Percentiles rank a stretch among this genome's conserved stretches.
These are phyloP conservation scores for Ascochyta fabae DNA, from an alignment of 2,329 filamentous ascomycete species.

Conservation along the genomic window DNA sequence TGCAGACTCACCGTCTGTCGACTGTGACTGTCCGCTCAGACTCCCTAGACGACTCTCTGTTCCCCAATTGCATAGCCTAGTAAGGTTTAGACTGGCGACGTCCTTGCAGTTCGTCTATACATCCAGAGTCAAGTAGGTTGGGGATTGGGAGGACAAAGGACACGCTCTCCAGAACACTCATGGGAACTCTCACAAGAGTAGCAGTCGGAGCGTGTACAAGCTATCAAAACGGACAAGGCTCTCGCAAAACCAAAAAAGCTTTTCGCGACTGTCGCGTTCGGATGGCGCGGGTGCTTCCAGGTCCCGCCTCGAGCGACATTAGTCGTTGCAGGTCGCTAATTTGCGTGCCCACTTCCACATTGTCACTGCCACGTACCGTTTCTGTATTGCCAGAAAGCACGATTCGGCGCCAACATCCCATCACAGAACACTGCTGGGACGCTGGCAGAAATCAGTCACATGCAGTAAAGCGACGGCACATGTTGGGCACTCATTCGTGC, in stretches of 20 bases:
- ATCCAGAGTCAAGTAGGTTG: too few species aligned
- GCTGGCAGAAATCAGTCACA: not conserved
- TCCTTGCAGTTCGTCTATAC: too few species aligned
- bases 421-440: not conserved
- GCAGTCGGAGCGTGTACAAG: not conserved
- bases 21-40: not conserved
- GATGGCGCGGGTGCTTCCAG: not conserved
- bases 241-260: not conserved
- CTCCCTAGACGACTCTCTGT: not conserved
- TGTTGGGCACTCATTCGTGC: not conserved
- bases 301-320: not conserved
- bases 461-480: too few species aligned
- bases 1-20: not conserved
- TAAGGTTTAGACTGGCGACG: too few species aligned
- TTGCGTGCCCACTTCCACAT: not conserved
- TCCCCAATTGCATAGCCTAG: too few species aligned
- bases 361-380: not conserved
- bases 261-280: not conserved
- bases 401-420: not conserved
- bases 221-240: not conserved
- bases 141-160: too few species aligned
- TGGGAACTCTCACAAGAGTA: not conserved
- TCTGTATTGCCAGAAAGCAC: too few species aligned
- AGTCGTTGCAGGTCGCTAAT: not conserved
- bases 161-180: too few species aligned